A percentile compares a stretch with the other conserved stretches of the same genome.
Conservation (phyloP, 2,329 filamentous ascomycete genomes). For the Fusarium stilboides region DNA sequence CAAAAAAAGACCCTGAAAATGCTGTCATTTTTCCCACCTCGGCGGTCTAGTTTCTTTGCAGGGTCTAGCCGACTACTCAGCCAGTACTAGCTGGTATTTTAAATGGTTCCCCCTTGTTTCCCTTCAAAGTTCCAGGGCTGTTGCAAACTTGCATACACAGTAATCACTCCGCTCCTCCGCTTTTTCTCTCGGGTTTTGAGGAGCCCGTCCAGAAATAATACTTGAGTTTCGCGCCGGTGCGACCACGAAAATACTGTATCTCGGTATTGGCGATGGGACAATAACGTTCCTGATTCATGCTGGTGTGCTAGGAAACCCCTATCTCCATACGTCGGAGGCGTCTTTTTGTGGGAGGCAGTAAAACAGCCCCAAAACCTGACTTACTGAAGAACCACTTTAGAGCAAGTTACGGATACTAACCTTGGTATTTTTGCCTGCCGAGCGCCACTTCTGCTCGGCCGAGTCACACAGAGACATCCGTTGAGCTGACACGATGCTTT, state of each 20-base stretch:
- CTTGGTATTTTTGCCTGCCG: background rate
- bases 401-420: background rate
- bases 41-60: conserved; percentile 25
- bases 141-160: conserved; percentile 5
- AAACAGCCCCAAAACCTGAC: conserved; percentile 22
- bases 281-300: conserved; percentile 13
- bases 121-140: conserved; percentile 28
- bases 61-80: conserved; percentile 11
- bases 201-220: background rate
- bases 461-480: conserved; percentile 14
- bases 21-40: conserved; percentile 33
- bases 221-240: background rate
- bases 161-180: conserved; percentile 14
- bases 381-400: conserved; percentile 1
- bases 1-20: conserved; percentile 40
- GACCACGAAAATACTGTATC: conserved; percentile 5
- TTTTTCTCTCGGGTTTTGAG: conserved; percentile 13
- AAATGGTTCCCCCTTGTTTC: conserved; percentile 15
- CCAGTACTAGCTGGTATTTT: conserved; percentile 23
- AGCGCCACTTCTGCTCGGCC: conserved; percentile 22
- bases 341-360: conserved; percentile 22
- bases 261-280: conserved; percentile 13
- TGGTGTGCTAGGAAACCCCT: conserved; percentile 10
- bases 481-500: background rate
- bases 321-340: conserved; percentile 17